A percentile compares a stretch with the other conserved stretches of the same genome.
Evolutionary conservation across 306 rosid genomes (phyloP).

Genomic region (Canavalia ensiformis): DNA sequence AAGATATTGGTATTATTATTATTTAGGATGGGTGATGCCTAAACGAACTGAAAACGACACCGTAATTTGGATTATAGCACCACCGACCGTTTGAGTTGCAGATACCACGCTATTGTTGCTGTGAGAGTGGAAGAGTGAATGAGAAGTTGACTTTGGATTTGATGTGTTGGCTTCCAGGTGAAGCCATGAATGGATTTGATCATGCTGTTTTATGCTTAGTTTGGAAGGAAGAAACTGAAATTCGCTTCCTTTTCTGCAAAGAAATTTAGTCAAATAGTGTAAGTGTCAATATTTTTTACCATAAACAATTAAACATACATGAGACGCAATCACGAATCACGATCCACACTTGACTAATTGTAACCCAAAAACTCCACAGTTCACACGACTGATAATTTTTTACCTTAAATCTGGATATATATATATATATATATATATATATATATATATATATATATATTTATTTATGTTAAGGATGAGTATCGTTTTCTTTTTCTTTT

Average conservation of each 20-base stretch:
- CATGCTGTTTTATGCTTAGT: constrained; percentile 42
- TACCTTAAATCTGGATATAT: no score
- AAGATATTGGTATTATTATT: neutral
- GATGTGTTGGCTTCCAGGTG: constrained; percentile 21
- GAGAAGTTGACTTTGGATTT: constrained; percentile 12
- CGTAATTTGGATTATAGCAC: constrained; percentile 40
- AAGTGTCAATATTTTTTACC: neutral
- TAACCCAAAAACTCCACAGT: no score
- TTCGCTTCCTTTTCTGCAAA: neutral
- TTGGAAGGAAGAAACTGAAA: constrained; percentile 28
- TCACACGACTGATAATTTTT: no score
- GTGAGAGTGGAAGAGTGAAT: neutral
- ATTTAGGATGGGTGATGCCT: neutral
- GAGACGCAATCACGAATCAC: neutral
- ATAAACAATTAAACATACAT: neutral
- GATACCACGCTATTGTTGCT: neutral
- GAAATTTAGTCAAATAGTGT: neutral
- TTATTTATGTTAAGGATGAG: no score
- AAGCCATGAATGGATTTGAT: constrained; percentile 23
- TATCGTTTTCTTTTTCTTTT: no score
- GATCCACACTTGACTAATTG: neutral
- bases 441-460: no score
- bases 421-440: no score
- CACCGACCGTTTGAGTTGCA: constrained; percentile 27
- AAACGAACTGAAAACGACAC: constrained; percentile 54